Percentiles rank a stretch among this genome's conserved stretches.
Conservation (phyloP, 1,139 yeast species). For the Magnusiomyces tetraspermus region DNA sequence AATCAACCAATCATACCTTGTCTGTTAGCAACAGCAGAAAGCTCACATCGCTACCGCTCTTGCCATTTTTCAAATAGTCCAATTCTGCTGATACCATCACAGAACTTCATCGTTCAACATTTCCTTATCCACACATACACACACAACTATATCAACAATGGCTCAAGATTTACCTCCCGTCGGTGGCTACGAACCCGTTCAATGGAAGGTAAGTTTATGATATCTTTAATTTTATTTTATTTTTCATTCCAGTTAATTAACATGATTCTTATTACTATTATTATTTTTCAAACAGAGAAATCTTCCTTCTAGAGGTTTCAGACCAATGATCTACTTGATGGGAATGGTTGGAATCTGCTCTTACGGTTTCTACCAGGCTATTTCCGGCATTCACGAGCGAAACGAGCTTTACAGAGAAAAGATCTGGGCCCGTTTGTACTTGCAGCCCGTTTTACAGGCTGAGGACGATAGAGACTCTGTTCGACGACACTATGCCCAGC, state of each 20-base stretch:
- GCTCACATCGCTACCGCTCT: too few species aligned
- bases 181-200: conserved; percentile 79
- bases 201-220: conserved; percentile 50
- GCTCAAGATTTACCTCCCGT: conserved; percentile 79
- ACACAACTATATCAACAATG: conserved; percentile 14
- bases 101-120: too few species aligned
- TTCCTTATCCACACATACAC: background rate
- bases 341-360: conserved; percentile 54
- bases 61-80: background rate
- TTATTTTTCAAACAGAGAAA: conserved; percentile 41
- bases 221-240: background rate
- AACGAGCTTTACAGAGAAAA: conserved; percentile 67
- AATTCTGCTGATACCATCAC: too few species aligned
- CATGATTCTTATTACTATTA: background rate
- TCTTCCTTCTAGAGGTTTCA: conserved; percentile 74
- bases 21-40: conserved; percentile 2
- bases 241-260: background rate
- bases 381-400: conserved; percentile 65
- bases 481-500: conserved; percentile 59
- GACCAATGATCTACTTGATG: conserved; percentile 64
- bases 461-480: conserved; percentile 75
- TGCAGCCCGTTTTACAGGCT: conserved; percentile 68
- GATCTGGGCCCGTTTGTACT: conserved; percentile 65
- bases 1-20: background rate
- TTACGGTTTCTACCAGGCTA: conserved; percentile 62